These are phyloP conservation scores for Edaphochlamys debaryana DNA, from an alignment of 139 green algal genomes.

Conservation along the genomic window DNA sequence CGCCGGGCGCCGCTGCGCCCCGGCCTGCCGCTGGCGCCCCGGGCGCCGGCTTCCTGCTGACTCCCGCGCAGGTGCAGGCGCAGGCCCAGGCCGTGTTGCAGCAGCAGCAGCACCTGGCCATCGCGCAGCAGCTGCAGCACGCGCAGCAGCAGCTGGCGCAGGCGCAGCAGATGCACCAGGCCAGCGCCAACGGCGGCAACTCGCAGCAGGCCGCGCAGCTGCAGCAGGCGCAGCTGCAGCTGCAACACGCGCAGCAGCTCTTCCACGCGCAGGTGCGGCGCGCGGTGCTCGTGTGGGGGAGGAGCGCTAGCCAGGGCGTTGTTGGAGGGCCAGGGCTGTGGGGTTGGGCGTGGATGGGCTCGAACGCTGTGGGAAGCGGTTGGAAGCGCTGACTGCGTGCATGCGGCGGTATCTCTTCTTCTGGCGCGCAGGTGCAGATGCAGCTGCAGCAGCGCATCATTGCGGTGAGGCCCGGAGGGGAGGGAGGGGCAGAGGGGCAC, in stretches of 20 bases:
- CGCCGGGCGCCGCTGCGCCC: not conserved
- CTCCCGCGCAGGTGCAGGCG: constrained; percentile 20
- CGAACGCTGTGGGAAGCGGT: too few relatives aligned
- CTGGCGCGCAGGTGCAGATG: constrained; percentile 23
- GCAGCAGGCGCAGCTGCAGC: constrained; percentile 26
- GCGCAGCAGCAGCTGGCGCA: constrained; percentile 36
- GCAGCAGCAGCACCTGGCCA: constrained; percentile 26
- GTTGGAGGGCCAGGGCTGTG: too few relatives aligned
- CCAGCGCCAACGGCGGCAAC: not conserved
- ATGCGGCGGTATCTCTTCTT: too few relatives aligned
- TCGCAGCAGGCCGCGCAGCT: constrained; percentile 22
- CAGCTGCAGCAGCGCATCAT: constrained; percentile 31
- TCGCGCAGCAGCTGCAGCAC: constrained; percentile 36
- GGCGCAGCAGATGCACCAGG: constrained; percentile 32
- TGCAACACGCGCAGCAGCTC: constrained; percentile 39
- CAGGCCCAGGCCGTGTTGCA: constrained; percentile 8
- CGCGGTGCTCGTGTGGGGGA: too few relatives aligned
- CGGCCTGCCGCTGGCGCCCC: not conserved
- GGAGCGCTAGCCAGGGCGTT: too few relatives aligned
- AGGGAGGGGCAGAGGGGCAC: too few relatives aligned
- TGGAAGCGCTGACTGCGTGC: too few relatives aligned
- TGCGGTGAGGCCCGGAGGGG: too few relatives aligned
- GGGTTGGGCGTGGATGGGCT: too few relatives aligned
- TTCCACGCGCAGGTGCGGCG: constrained; percentile 33
- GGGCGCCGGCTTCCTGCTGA: not conserved